Evolutionary conservation across 2,329 filamentous ascomycete genomes (phyloP).

Genomic region (Fusarium vanettenii): DNA sequence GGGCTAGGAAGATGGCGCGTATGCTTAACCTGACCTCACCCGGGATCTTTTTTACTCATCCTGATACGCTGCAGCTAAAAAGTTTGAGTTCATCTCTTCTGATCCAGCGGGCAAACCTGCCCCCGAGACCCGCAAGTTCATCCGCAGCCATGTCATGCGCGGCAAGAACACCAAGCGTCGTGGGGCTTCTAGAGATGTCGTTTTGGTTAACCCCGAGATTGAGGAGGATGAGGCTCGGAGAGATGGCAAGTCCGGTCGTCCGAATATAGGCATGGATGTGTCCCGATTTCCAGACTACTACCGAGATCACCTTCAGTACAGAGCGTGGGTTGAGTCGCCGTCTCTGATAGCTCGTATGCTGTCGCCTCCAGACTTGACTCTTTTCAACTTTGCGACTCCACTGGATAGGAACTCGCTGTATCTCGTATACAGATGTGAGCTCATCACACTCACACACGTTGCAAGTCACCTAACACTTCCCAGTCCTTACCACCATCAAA

Average conservation of each 20-base stretch:
- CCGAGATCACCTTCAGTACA: not conserved
- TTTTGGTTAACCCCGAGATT: not conserved
- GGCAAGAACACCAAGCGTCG: slow-evolving; percentile 41
- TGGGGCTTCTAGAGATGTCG: not conserved
- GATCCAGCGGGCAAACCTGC: slow-evolving; percentile 38
- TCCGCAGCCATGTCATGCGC: slow-evolving; percentile 44
- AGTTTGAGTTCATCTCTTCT: slow-evolving; percentile 45
- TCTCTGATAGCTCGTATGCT: slow-evolving; percentile 24
- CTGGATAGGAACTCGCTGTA: slow-evolving; percentile 20
- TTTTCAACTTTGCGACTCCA: slow-evolving; percentile 36
- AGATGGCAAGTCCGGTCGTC: not conserved
- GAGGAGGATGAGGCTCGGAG: not conserved
- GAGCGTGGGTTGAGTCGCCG: slow-evolving; percentile 26
- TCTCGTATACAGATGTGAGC: slow-evolving; percentile 34
- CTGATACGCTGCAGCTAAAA: slow-evolving; percentile 24
- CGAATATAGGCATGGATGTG: not conserved
- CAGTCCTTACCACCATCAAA: slow-evolving; percentile 43
- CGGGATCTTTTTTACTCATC: not conserved
- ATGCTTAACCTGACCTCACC: not conserved
- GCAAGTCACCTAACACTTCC: not conserved
- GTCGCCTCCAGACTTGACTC: slow-evolving; percentile 27
- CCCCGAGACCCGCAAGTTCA: slow-evolving; percentile 41
- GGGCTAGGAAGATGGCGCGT: slow-evolving; percentile 15
- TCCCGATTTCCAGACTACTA: not conserved
- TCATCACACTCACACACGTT: rapidly evolving